These are phyloP conservation scores for Spizellomyces punctatus DNA, from an alignment of 192 early-diverging fungal species.

Conservation along the genomic window DNA sequence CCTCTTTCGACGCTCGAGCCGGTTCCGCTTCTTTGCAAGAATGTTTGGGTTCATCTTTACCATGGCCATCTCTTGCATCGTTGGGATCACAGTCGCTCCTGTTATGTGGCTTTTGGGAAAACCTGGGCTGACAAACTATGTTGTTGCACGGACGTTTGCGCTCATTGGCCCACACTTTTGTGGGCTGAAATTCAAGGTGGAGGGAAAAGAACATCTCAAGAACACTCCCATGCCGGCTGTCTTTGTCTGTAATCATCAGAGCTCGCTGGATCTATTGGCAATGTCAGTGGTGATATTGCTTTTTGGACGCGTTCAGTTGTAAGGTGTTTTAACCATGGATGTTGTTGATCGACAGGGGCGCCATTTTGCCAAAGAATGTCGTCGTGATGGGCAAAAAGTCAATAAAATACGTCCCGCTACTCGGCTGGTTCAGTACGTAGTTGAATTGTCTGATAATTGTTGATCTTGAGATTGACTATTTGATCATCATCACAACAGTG, in stretches of 20 bases:
- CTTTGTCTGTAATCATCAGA: slow-evolving; percentile 75
- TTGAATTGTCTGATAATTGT: not conserved
- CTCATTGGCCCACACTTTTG: slow-evolving; percentile 52
- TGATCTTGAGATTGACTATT: not conserved
- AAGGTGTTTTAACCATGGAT: not conserved
- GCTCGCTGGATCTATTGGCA: slow-evolving; percentile 67
- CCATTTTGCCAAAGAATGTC: slow-evolving; percentile 11
- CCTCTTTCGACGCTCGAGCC: slow-evolving; percentile 14
- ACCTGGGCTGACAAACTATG: slow-evolving; percentile 63
- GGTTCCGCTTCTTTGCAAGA: slow-evolving; percentile 20
- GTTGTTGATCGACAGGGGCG: slow-evolving; percentile 4
- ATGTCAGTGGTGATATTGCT: slow-evolving; percentile 27
- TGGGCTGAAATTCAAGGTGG: slow-evolving; percentile 46
- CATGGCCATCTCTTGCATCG: slow-evolving; percentile 44
- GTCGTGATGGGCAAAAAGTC: slow-evolving; percentile 57
- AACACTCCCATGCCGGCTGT: slow-evolving; percentile 23
- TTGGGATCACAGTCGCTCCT: slow-evolving; percentile 56
- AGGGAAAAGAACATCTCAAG: slow-evolving; percentile 30
- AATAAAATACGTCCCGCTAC: slow-evolving; percentile 68
- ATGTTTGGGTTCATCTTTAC: slow-evolving; percentile 32
- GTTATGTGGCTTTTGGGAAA: slow-evolving; percentile 58
- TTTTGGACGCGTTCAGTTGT: not conserved
- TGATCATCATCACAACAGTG: slow-evolving; percentile 49
- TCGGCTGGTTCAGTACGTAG: slow-evolving; percentile 78
- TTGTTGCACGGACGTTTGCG: slow-evolving; percentile 59